Evolutionary conservation across 140 eudicot genomes (phyloP).

Genomic region (Senecio squalidus): DNA sequence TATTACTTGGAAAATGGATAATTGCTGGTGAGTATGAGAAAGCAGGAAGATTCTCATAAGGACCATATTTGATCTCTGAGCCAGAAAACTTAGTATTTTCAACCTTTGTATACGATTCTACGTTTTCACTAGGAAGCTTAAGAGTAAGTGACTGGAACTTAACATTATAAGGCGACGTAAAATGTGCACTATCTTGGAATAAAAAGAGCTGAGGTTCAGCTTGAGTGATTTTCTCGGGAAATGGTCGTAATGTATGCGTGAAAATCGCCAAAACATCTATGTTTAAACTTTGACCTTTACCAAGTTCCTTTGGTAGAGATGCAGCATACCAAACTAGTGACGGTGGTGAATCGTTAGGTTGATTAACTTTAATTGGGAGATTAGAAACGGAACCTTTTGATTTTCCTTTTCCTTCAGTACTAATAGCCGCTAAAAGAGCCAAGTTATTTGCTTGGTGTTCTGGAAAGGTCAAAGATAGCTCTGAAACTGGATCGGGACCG

Average conservation of each 20-base stretch:
- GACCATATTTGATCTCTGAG: constrained; percentile 92
- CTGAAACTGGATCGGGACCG: constrained; percentile 63
- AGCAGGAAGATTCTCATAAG: constrained; percentile 72
- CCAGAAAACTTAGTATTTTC: constrained; percentile 69
- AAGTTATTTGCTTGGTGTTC: constrained; percentile 65
- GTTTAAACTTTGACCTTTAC: constrained; percentile 59
- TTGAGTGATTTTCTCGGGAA: constrained; percentile 90
- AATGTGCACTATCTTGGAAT: constrained; percentile 77
- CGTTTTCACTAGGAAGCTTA: constrained; percentile 63
- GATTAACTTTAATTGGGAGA: constrained; percentile 38
- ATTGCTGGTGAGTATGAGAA: constrained; percentile 52
- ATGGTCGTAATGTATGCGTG: constrained; percentile 58
- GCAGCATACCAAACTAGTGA: constrained; percentile 58
- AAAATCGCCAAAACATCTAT: constrained; percentile 62
- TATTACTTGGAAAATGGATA: constrained; percentile 68
- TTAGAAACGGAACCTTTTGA: constrained; percentile 35
- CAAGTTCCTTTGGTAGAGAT: constrained; percentile 51
- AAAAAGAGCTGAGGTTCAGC: constrained; percentile 66
- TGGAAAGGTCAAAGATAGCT: constrained; percentile 64
- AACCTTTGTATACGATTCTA: constrained; percentile 75
- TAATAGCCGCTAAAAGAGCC: constrained; percentile 40
- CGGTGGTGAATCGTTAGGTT: constrained; percentile 69
- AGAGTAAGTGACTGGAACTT: constrained; percentile 63
- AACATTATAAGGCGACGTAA: constrained; percentile 69
- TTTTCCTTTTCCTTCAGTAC: constrained; percentile 68